Conservation (phyloP, 2,329 filamentous ascomycete species). For the Fusarium anguioides region DNA sequence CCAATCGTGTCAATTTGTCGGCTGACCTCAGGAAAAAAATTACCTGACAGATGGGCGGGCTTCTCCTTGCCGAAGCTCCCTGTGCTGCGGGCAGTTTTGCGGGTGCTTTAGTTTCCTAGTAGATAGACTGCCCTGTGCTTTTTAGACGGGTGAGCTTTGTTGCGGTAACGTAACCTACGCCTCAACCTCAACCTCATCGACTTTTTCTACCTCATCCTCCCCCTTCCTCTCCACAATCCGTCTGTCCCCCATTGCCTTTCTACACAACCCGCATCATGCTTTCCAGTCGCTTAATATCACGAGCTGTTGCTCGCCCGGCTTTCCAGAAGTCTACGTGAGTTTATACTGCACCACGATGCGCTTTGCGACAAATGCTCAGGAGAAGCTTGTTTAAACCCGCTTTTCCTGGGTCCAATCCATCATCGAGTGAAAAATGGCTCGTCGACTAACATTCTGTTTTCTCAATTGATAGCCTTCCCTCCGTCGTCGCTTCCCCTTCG, state of each 20-base stretch:
- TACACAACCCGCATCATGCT: slow-evolving; percentile 61
- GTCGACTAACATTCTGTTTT: slow-evolving; percentile 35
- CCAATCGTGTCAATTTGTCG: slow-evolving; percentile 22
- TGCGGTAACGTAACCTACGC: slow-evolving; percentile 31
- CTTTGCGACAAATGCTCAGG: slow-evolving; percentile 8
- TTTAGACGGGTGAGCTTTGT: slow-evolving; percentile 42
- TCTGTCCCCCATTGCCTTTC: slow-evolving; percentile 43
- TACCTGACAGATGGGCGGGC: slow-evolving; percentile 39
- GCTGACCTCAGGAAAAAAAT: slow-evolving; percentile 35
- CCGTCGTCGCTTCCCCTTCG: slow-evolving; percentile 57
- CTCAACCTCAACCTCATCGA: slow-evolving; percentile 43
- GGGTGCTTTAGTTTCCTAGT: slow-evolving; percentile 2
- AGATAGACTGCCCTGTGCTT: slow-evolving; percentile 32
- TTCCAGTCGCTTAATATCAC: slow-evolving; percentile 69
- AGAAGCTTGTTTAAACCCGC: slow-evolving; percentile 29
- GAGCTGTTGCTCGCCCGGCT: slow-evolving; percentile 66
- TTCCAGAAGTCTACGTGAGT: slow-evolving; percentile 67
- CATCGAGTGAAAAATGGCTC: slow-evolving; percentile 35
- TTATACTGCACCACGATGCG: slow-evolving; percentile 10
- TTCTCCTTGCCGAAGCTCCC: slow-evolving; percentile 44
- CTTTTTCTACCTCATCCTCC: slow-evolving; percentile 37
- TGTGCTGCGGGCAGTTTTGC: not conserved
- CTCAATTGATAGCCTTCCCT: slow-evolving; percentile 57
- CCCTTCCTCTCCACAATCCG: slow-evolving; percentile 37
- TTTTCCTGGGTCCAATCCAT: slow-evolving; percentile 15